phyloP scores from a whole-genome alignment of 1,139 yeast genomes.

The Candida buenavistaensis region DNA sequence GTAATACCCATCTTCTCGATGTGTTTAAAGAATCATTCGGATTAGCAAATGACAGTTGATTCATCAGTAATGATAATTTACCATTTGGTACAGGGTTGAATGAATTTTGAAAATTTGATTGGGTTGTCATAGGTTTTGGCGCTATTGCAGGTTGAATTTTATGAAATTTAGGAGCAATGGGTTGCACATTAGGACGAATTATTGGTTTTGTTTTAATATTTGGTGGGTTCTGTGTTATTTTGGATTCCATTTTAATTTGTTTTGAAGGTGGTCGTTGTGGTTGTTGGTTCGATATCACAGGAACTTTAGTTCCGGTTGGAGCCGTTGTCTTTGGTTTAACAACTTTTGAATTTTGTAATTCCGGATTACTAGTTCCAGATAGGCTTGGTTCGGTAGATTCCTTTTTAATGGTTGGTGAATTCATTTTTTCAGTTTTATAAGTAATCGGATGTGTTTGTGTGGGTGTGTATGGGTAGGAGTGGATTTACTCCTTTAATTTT shows the following conservation, averaged over 20 bases:
- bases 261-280: slow-evolving; percentile 2
- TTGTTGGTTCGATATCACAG: neutral
- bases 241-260: slow-evolving; percentile 1
- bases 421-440: too few relatives aligned
- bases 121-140: slow-evolving; percentile 36
- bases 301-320: too few relatives aligned
- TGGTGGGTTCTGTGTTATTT: slow-evolving; percentile 2
- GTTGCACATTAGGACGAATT: slow-evolving; percentile 6
- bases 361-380: neutral
- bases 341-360: neutral
- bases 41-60: slow-evolving; percentile 8
- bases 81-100: slow-evolving; percentile 16
- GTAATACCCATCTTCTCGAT: slow-evolving; percentile 61
- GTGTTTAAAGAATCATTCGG: slow-evolving; percentile 37
- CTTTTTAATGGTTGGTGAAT: neutral
- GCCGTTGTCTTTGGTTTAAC: too few relatives aligned
- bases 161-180: slow-evolving; percentile 26
- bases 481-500: too few relatives aligned
- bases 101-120: slow-evolving; percentile 13
- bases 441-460: too few relatives aligned
- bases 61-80: slow-evolving; percentile 15
- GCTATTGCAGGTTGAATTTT: slow-evolving; percentile 46
- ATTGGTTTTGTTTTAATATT: slow-evolving; percentile 3
- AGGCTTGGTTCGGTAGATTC: neutral
- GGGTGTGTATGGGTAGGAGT: too few relatives aligned